phyloP scores from a whole-genome alignment of 805 yeast species.

The Cyberlindnera sargentensis region DNA sequence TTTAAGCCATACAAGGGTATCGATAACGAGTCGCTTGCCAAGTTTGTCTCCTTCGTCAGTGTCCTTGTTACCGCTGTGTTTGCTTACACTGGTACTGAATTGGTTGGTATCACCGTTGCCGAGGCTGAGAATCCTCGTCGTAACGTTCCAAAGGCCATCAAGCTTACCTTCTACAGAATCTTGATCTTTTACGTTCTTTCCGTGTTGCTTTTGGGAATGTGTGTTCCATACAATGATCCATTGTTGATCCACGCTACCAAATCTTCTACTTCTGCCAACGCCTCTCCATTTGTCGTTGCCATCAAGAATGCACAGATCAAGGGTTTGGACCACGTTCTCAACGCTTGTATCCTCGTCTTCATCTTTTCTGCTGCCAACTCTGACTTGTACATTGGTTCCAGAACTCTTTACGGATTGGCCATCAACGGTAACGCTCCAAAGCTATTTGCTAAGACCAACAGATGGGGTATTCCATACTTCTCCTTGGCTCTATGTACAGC shows the following conservation, averaged over 20 bases:
- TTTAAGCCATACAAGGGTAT: slow-evolving; percentile 38
- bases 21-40: slow-evolving; percentile 41
- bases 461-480: slow-evolving; percentile 62
- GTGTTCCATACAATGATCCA: slow-evolving; percentile 55
- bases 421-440: slow-evolving; percentile 70
- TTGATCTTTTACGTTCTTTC: slow-evolving; percentile 54
- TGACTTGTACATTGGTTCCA: slow-evolving; percentile 68
- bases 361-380: slow-evolving; percentile 81
- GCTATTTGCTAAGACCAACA: slow-evolving; percentile 40
- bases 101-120: slow-evolving; percentile 66
- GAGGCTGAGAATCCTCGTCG: slow-evolving; percentile 65
- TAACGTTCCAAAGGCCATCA: slow-evolving; percentile 65
- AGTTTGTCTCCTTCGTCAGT: slow-evolving; percentile 55
- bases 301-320: slow-evolving; percentile 56
- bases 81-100: slow-evolving; percentile 66
- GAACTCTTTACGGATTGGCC: slow-evolving; percentile 68
- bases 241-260: slow-evolving; percentile 41
- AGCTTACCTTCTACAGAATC: slow-evolving; percentile 63
- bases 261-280: slow-evolving; percentile 49
- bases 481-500: slow-evolving; percentile 41
- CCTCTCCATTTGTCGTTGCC: slow-evolving; percentile 84
- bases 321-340: slow-evolving; percentile 68
- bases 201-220: slow-evolving; percentile 58
- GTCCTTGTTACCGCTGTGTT: slow-evolving; percentile 61
- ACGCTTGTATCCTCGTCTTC: slow-evolving; percentile 69